Evolutionary conservation across 257 asterid species (phyloP).

Genomic region (Fraxinus quadrangulata): DNA sequence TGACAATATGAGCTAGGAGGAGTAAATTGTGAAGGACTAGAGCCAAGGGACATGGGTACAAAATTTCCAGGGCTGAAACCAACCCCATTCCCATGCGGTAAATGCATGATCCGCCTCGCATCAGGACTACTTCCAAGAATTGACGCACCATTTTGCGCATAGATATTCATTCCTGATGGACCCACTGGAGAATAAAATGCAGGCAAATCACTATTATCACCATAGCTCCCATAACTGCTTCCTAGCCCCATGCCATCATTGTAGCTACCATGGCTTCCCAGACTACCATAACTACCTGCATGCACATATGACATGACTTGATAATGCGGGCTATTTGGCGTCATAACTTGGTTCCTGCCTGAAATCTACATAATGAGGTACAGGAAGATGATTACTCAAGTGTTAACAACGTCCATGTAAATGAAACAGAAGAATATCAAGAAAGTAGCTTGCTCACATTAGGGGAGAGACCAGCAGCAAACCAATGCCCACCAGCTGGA

Average conservation of each 20-base stretch:
- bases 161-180: conserved; percentile 81
- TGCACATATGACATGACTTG: conserved; percentile 73
- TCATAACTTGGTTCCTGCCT: conserved; percentile 61
- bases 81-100: conserved; percentile 72
- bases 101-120: conserved; percentile 76
- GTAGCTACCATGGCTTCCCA: conserved; percentile 99
- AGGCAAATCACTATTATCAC: conserved; percentile 78
- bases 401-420: conserved; percentile 14
- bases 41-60: conserved; percentile 92
- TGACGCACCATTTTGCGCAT: conserved; percentile 67
- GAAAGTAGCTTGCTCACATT: conserved; percentile 63
- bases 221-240: conserved; percentile 94
- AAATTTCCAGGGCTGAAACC: conserved; percentile 93
- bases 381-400: conserved; percentile 16
- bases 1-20: conserved; percentile 85
- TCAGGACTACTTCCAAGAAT: conserved; percentile 88
- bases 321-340: conserved; percentile 82
- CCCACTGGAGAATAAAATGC: conserved; percentile 91
- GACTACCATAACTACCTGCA: conserved; percentile 92
- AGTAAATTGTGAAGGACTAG: conserved; percentile 96
- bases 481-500: conserved; percentile 99
- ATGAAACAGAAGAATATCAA: conserved; percentile 25
- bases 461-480: conserved; percentile 98
- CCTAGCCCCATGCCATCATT: conserved; percentile 76
- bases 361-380: conserved; percentile 59